These are phyloP conservation scores for Metschnikowia dekortorum DNA, from an alignment of 805 yeast species.

Conservation along the genomic window DNA sequence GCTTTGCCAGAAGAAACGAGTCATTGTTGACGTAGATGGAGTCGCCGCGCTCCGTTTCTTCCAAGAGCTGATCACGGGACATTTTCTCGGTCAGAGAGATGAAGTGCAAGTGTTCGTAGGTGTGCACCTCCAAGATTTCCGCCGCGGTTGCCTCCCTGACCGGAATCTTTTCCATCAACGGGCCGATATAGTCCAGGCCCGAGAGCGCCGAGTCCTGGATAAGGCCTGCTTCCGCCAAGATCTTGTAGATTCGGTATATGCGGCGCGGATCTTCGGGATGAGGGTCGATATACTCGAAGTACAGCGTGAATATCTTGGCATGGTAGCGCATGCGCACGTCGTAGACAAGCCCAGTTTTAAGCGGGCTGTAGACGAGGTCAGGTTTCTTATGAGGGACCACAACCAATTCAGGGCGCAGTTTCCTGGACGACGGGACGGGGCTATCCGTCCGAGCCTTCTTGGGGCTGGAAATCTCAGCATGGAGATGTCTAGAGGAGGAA, in stretches of 20 bases:
- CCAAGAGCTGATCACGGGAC: constrained; percentile 70
- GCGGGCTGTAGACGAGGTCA: constrained; percentile 62
- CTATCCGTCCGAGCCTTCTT: neutral
- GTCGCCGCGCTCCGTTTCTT: constrained; percentile 87
- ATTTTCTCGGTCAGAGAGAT: constrained; percentile 72
- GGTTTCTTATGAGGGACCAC: constrained; percentile 61
- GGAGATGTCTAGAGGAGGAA: neutral
- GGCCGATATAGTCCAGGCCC: constrained; percentile 74
- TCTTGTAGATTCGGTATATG: constrained; percentile 88
- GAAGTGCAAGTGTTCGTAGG: constrained; percentile 71
- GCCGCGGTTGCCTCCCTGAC: constrained; percentile 84
- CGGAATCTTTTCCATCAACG: constrained; percentile 82
- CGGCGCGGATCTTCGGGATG: constrained; percentile 99
- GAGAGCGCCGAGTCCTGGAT: constrained; percentile 73
- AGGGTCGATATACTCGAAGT: constrained; percentile 92
- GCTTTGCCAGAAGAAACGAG: constrained; percentile 77
- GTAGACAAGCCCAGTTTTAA: constrained; percentile 91
- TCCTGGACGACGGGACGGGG: neutral
- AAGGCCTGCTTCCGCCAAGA: constrained; percentile 89
- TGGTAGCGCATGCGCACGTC: constrained; percentile 98
- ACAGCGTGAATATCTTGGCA: constrained; percentile 87
- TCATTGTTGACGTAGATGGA: constrained; percentile 94
- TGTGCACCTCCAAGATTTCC: constrained; percentile 83
- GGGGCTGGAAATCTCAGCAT: neutral
- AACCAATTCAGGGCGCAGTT: constrained; percentile 16